Percentiles rank a stretch among this genome's conserved stretches.
These are phyloP conservation scores for Eucalyptus polyanthemos DNA, from an alignment of 345 rosid genomes.

Conservation along the genomic window DNA sequence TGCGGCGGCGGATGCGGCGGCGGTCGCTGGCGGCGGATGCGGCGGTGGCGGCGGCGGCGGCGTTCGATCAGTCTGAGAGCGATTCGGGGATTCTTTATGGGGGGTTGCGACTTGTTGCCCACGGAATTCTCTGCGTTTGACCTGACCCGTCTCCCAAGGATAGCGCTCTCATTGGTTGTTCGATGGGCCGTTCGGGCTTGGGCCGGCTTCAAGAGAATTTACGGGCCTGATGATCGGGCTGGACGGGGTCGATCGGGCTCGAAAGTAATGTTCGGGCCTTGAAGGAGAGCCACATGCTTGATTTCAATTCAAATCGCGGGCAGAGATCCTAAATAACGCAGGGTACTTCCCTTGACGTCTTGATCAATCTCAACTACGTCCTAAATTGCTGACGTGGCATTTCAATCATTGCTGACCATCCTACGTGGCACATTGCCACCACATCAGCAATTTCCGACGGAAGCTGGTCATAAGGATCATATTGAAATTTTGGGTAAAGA, in stretches of 20 bases:
- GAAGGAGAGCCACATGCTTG: neutral
- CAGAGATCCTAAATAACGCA: neutral
- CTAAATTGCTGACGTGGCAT: neutral
- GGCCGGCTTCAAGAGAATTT: neutral
- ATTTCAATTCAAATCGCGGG: neutral
- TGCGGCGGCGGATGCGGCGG: neutral
- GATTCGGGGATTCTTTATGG: neutral
- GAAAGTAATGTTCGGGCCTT: neutral
- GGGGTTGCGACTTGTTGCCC: neutral
- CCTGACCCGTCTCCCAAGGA: neutral
- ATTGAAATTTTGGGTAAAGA: fast-evolving
- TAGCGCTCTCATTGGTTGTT: neutral
- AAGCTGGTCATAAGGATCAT: fast-evolving
- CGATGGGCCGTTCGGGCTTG: neutral
- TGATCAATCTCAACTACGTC: neutral
- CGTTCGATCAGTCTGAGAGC: neutral
- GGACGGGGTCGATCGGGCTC: neutral
- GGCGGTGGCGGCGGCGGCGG: neutral
- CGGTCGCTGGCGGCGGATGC: neutral
- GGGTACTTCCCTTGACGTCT: neutral
- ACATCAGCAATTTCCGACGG: fast-evolving
- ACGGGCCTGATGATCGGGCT: neutral
- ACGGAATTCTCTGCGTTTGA: neutral
- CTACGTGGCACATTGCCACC: fast-evolving
- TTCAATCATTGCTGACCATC: neutral